Percentiles rank a stretch among this genome's conserved stretches.
Evolutionary conservation across 371 early-diverging fungal genomes (phyloP).

Genomic region (Dentiscutata heterogama): DNA sequence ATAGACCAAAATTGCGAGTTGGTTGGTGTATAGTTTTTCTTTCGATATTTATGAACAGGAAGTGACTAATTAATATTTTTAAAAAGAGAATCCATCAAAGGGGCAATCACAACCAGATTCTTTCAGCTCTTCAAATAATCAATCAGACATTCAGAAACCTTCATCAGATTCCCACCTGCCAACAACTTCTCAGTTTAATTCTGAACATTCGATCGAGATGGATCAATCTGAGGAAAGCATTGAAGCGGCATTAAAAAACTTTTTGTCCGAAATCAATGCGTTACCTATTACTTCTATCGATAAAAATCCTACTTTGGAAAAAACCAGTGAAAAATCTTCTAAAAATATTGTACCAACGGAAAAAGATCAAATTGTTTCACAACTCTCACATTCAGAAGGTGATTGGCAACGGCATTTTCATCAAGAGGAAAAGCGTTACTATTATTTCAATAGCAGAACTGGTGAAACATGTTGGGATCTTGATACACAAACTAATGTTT

Average conservation of each 20-base stretch:
- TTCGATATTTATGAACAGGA: constrained; percentile 8
- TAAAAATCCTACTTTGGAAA: neutral
- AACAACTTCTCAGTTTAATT: neutral
- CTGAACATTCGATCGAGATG: constrained; percentile 4
- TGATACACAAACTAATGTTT: neutral
- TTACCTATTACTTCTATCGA: constrained; percentile 17
- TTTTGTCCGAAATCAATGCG: constrained; percentile 36
- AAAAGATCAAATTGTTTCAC: neutral
- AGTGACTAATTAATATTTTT: constrained; percentile 33
- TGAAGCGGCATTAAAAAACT: constrained; percentile 32
- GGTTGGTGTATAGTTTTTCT: neutral
- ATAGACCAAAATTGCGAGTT: constrained; percentile 7
- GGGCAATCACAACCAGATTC: neutral
- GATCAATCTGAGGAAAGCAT: constrained; percentile 34
- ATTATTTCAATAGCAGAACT: constrained; percentile 26
- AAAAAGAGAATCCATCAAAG: constrained; percentile 15
- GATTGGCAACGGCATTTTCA: constrained; percentile 22
- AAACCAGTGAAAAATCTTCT: neutral
- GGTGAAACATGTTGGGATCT: constrained; percentile 28
- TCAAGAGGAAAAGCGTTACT: constrained; percentile 1
- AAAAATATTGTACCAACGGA: neutral
- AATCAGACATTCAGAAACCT: neutral
- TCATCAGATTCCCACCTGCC: neutral
- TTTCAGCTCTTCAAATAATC: neutral
- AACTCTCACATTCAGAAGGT: neutral